Evolutionary conservation across 2,329 filamentous ascomycete genomes (phyloP), one percentile per base, ranked within the genome.

Genomic region (Malbranchea cinnamomea): DNA sequence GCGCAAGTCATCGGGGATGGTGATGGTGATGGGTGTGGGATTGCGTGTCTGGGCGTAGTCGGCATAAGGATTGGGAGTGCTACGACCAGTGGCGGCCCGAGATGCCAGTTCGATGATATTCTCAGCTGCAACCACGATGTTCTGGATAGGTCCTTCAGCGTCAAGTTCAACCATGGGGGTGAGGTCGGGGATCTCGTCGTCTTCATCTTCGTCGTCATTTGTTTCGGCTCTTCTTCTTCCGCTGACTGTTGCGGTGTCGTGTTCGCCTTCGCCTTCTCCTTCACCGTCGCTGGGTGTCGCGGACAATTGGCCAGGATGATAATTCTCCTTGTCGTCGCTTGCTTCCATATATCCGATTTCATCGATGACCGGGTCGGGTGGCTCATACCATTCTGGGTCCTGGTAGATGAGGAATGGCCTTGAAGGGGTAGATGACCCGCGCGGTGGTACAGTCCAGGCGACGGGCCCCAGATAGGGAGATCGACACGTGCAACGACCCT

Each of bases 351-450:
- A 17, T 7, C 28, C 19, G 18, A 30, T 30, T 23, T 20, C 20
- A 10, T 34, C 20, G 5, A 23, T 23, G 16, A 14, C 9, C 8
- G 20, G 20, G 13, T 12, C 6, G 8, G 11, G 16, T n/a, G 27
- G 32, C 8, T 20, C 36, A 12, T 26, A 23, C 19, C 31, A 15
- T 21, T 36, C 33, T 17, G 35, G 37, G 24, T 40, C 37, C 16
- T 40, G 35, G 15, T 38, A 40, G 11, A 40, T 40, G 22, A 40
- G 28, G 23, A 40, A 40, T 11, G 37, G 36, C 16, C 24, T 20
- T 6, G 37, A 35, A 12, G n/a, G 12, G 30, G 11, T 12, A 12
- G 13, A 12, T 13, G 21, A 17, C n/a, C 19, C 28, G 20, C 30
- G 33, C 10, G 27, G 21, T 9, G 36, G 36, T 16, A 36, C 26